Evolutionary conservation across 2,329 filamentous ascomycete species (phyloP).

Genomic region (Cytospora chrysosperma): DNA sequence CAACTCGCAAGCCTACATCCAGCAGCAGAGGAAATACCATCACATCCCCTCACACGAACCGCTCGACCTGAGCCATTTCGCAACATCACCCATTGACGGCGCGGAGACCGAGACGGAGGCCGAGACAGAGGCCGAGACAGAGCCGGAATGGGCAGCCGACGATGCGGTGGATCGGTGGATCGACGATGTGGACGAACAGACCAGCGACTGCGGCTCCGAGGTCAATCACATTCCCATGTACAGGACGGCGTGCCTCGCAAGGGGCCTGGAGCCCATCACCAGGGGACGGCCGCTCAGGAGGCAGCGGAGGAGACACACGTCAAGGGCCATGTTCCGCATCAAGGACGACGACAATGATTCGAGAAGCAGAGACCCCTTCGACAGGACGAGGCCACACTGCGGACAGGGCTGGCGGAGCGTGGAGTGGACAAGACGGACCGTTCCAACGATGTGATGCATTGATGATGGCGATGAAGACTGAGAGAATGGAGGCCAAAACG

Average conservation of each 20-base stretch:
- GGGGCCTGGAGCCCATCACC: conserved; percentile 13
- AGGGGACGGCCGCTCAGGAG: conserved; percentile 23
- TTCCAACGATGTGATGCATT: not conserved
- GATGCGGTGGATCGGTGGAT: conserved; percentile 12
- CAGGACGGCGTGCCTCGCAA: not conserved
- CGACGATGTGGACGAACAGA: conserved; percentile 18
- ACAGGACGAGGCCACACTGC: not conserved
- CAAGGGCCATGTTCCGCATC: conserved; percentile 16
- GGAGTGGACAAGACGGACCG: conserved; percentile 1
- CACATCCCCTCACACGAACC: conserved; percentile 9
- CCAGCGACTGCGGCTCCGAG: not conserved
- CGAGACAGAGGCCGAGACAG: conserved; percentile 7
- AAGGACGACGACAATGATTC: not conserved
- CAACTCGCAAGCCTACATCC: conserved; percentile 23
- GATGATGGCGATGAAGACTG: not conserved
- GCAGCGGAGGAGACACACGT: conserved; percentile 3
- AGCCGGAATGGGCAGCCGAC: conserved; percentile 14
- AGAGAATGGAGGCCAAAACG: too few species aligned
- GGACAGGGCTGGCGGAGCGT: not conserved
- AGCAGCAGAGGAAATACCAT: conserved; percentile 23
- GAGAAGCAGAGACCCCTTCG: not conserved
- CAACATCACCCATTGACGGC: not conserved
- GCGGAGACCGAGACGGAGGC: not conserved
- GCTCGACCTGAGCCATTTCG: not conserved
- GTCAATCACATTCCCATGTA: not conserved